Conservation (phyloP, 306 rosid genomes). For the Glycine latifolia region DNA sequence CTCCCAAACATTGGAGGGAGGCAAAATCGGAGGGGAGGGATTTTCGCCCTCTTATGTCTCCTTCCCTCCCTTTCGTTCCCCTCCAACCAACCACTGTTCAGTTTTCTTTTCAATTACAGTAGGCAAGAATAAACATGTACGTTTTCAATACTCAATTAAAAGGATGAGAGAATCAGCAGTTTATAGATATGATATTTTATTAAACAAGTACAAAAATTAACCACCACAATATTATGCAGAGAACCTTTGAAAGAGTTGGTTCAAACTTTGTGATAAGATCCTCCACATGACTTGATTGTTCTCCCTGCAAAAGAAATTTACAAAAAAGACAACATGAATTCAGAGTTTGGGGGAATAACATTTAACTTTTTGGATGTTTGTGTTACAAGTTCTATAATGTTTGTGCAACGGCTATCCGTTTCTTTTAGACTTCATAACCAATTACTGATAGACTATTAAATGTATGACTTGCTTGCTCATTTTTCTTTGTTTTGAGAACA, state of each 20-base stretch:
- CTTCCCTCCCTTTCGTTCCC: not conserved
- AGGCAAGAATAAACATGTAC: slow-evolving; percentile 16
- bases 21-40: not conserved
- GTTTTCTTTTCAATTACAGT: slow-evolving; percentile 27
- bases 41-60: not conserved
- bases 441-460: slow-evolving; percentile 33
- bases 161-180: slow-evolving; percentile 9
- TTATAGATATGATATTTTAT: slow-evolving; percentile 3
- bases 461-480: not conserved
- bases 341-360: slow-evolving; percentile 11
- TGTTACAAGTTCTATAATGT: not conserved
- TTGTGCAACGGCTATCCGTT: slow-evolving; percentile 14
- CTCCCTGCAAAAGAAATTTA: slow-evolving; percentile 61
- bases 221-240: slow-evolving; percentile 58
- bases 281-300: slow-evolving; percentile 67
- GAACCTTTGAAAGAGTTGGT: slow-evolving; percentile 86
- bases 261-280: slow-evolving; percentile 69
- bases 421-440: slow-evolving; percentile 24
- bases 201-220: slow-evolving; percentile 43
- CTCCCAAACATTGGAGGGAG: not conserved
- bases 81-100: not conserved
- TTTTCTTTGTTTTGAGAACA: slow-evolving; percentile 27
- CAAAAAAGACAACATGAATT: slow-evolving; percentile 25
- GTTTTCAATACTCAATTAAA: slow-evolving; percentile 1
- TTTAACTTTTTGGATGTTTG: slow-evolving; percentile 23